Evolutionary conservation across 2,329 filamentous ascomycete genomes (phyloP), one percentile per base, ranked within the genome.

Genomic region (Calycina herbarum): DNA sequence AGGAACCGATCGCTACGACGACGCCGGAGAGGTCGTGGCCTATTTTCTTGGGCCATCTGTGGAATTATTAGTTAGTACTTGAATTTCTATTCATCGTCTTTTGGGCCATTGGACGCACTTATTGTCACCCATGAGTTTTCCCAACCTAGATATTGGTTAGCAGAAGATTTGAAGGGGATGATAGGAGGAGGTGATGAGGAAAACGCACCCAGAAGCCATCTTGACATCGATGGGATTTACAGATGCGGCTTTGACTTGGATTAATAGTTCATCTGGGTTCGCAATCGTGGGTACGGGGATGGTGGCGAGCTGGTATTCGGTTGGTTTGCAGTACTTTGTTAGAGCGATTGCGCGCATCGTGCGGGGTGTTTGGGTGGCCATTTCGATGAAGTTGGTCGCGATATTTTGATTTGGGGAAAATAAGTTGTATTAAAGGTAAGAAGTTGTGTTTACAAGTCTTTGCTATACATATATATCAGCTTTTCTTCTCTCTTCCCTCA

Each of bases 171-270:
- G 13, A 15, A 2, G 35, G 13, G 35, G 8, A 4, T 5, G 8
- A 38, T 31, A 59, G 15, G 20, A 20, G 20, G 20, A 20, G 20
- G 20, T 20, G 20, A 20, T 20, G 20, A 20, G 20, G 10, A 51
- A 24, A 33, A 62, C 63, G 45, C 40, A 67, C 68, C 79, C 79
- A 17, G 72, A 71, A 0, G 79, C 80, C 63, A 75, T 59, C 64
- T 75, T 73, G 3, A 82, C 75, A 71, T 82, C 81, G 2, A 82
- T 73, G 0, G 81, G 79, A 66, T 83, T 82, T 51, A 82, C 74
- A 57, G 77, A 78, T 0, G 80, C 80, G 3, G 80, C 80, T 62
- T 80, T 73, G 8, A 82, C 79, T 59, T 74, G 77, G 48, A 82
- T 78, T 1, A 85, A 72, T 1, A 86, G 73, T 3, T 85, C 76